Evolutionary conservation across 2,329 filamentous ascomycete genomes (phyloP).

Genomic region (Stagonosporopsis tanaceti): DNA sequence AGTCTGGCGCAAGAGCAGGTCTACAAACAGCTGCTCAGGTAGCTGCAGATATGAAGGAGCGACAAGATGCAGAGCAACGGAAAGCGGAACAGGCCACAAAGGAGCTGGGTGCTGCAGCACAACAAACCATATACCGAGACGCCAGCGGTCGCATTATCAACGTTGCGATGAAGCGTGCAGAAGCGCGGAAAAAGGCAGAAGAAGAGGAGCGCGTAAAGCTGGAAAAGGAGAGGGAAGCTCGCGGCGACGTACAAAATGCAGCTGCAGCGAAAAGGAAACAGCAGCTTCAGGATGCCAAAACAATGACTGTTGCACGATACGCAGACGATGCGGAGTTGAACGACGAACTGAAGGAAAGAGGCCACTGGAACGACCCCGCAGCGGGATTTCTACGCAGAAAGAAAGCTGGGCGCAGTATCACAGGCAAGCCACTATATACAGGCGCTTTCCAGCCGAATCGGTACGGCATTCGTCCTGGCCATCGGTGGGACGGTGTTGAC

Average conservation of each 20-base stretch:
- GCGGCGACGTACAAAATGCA: slow-evolving; percentile 83
- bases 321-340: slow-evolving; percentile 91
- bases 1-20: slow-evolving; percentile 85
- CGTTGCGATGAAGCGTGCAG: slow-evolving; percentile 86
- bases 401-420: slow-evolving; percentile 54
- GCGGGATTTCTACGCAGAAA: slow-evolving; percentile 74
- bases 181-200: slow-evolving; percentile 80
- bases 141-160: slow-evolving; percentile 95
- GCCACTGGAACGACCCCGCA: slow-evolving; percentile 95
- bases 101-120: slow-evolving; percentile 51
- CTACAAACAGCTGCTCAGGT: slow-evolving; percentile 85
- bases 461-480: slow-evolving; percentile 90
- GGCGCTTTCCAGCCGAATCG: slow-evolving; percentile 87
- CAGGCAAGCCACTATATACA: slow-evolving; percentile 73
- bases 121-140: slow-evolving; percentile 92
- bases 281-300: slow-evolving; percentile 79
- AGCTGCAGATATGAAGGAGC: slow-evolving; percentile 62
- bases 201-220: slow-evolving; percentile 71
- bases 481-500: slow-evolving; percentile 97
- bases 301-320: slow-evolving; percentile 79
- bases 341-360: slow-evolving; percentile 75
- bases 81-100: slow-evolving; percentile 52
- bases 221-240: slow-evolving; percentile 73
- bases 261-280: slow-evolving; percentile 71
- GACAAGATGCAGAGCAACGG: slow-evolving; percentile 69